These are phyloP conservation scores for Sutorius australiensis DNA, from an alignment of 768 basidiomycete species.

Conservation along the genomic window DNA sequence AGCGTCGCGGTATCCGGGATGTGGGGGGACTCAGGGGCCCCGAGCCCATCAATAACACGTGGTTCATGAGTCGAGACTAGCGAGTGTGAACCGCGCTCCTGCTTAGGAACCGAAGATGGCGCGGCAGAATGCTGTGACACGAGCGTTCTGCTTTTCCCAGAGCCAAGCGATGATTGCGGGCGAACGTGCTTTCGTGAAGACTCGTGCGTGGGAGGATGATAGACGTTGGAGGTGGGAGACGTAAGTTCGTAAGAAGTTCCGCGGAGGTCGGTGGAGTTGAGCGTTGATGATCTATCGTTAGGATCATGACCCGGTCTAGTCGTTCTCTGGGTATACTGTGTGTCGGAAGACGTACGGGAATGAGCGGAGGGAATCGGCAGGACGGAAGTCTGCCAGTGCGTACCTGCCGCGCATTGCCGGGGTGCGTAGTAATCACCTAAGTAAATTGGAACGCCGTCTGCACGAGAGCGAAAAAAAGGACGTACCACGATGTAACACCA, in stretches of 20 bases:
- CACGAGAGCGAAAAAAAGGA: neutral
- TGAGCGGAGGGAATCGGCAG: slow-evolving; percentile 2
- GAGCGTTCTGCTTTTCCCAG: slow-evolving; percentile 18
- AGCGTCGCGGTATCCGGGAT: slow-evolving; percentile 1
- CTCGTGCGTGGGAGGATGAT: slow-evolving; percentile 15
- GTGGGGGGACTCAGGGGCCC: slow-evolving; percentile 9
- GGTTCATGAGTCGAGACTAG: slow-evolving; percentile 19
- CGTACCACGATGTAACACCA: slow-evolving; percentile 79
- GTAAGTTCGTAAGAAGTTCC: slow-evolving; percentile 28
- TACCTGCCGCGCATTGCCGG: slow-evolving; percentile 68
- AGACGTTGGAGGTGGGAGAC: slow-evolving; percentile 13
- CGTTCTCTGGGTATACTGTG: slow-evolving; percentile 23
- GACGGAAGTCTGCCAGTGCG: slow-evolving; percentile 20
- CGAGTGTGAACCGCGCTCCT: slow-evolving; percentile 13
- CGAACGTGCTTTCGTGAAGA: slow-evolving; percentile 7
- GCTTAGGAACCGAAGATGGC: slow-evolving; percentile 12
- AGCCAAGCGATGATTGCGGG: slow-evolving; percentile 20
- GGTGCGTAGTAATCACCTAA: slow-evolving; percentile 62
- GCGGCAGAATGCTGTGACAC: slow-evolving; percentile 9
- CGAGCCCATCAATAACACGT: slow-evolving; percentile 10
- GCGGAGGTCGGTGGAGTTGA: slow-evolving; percentile 23
- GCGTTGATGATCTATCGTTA: slow-evolving; percentile 18
- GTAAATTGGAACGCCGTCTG: neutral
- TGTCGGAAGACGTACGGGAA: slow-evolving; percentile 1
- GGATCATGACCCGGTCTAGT: slow-evolving; percentile 22